phyloP scores from a whole-genome alignment of 208 protist genomes.

The Lotmaria passim region DNA sequence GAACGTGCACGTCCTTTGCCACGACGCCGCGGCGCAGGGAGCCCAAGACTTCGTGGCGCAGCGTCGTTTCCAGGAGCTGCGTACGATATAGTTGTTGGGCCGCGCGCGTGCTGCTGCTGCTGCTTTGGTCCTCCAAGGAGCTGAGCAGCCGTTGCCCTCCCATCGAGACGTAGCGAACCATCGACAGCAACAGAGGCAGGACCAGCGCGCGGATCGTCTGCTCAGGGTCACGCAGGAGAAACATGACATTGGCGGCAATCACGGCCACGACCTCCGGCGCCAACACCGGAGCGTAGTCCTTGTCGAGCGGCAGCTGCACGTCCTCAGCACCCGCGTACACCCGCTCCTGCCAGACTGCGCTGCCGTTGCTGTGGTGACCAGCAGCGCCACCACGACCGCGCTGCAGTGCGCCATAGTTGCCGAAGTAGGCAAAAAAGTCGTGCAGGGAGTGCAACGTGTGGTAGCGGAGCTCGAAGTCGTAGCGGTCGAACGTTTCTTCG shows the following conservation, averaged over 20 bases:
- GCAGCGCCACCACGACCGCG: background rate
- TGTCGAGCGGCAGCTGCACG: slow-evolving; percentile 65
- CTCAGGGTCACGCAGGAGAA: slow-evolving; percentile 87
- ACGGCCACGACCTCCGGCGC: slow-evolving; percentile 60
- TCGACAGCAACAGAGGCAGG: slow-evolving; percentile 65
- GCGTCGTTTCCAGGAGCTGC: slow-evolving; percentile 66
- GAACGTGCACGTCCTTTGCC: slow-evolving; percentile 76
- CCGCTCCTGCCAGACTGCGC: slow-evolving; percentile 53
- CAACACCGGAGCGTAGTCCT: slow-evolving; percentile 52
- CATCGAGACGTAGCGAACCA: slow-evolving; percentile 75
- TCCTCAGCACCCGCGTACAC: slow-evolving; percentile 71
- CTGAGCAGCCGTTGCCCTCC: slow-evolving; percentile 17
- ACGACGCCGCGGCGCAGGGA: slow-evolving; percentile 86
- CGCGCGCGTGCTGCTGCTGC: slow-evolving; percentile 5
- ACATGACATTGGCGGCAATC: slow-evolving; percentile 76
- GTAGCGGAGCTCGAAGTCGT: slow-evolving; percentile 90
- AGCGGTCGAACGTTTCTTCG: slow-evolving; percentile 57
- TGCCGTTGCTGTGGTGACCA: background rate
- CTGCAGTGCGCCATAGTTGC: slow-evolving; percentile 56
- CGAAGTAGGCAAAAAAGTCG: slow-evolving; percentile 79
- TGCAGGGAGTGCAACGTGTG: slow-evolving; percentile 82
- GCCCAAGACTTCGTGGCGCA: slow-evolving; percentile 71
- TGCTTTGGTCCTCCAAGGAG: slow-evolving; percentile 1
- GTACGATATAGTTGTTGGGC: slow-evolving; percentile 24
- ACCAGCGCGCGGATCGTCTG: slow-evolving; percentile 76